phyloP scores from a whole-genome alignment of 108 stramenopile species.

The Nannochloropsis granulata region DNA sequence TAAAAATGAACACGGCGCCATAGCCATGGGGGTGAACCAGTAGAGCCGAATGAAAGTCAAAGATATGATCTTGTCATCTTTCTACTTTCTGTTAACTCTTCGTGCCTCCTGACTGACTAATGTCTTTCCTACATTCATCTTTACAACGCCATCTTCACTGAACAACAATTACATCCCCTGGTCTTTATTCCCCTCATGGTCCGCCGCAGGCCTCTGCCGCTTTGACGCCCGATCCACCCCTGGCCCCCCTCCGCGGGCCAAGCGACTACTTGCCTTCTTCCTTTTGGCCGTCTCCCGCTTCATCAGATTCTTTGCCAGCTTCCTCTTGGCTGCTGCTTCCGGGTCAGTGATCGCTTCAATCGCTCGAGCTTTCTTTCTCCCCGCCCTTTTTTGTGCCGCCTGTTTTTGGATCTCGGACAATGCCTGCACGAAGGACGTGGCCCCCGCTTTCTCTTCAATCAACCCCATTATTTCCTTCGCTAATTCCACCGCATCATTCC shows the following conservation, averaged over 20 bases:
- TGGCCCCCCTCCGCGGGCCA: neutral
- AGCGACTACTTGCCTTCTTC: neutral
- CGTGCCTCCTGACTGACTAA: too few species aligned
- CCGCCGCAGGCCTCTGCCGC: neutral
- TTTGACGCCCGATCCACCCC: neutral
- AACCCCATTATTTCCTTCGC: constrained; percentile 26
- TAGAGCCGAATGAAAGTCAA: too few species aligned
- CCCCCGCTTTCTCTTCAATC: constrained; percentile 33
- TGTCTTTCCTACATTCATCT: too few species aligned
- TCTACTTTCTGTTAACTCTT: too few species aligned
- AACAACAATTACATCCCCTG: neutral
- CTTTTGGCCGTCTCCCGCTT: neutral
- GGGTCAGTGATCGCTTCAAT: constrained; percentile 28
- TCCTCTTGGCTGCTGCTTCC: constrained; percentile 19
- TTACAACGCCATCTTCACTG: too few species aligned
- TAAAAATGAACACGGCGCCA: neutral
- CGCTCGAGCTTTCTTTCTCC: constrained; percentile 21
- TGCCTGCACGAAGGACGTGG: constrained; percentile 19
- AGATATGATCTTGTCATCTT: too few species aligned
- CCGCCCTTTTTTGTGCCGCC: constrained; percentile 10
- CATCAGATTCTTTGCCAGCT: neutral
- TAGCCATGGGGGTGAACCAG: too few species aligned
- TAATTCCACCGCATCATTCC: neutral
- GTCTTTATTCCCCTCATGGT: neutral
- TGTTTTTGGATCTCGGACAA: constrained; percentile 21